These are phyloP conservation scores for Cladosporium sp. DNA, from an alignment of 2,329 filamentous ascomycete genomes.

Conservation along the genomic window DNA sequence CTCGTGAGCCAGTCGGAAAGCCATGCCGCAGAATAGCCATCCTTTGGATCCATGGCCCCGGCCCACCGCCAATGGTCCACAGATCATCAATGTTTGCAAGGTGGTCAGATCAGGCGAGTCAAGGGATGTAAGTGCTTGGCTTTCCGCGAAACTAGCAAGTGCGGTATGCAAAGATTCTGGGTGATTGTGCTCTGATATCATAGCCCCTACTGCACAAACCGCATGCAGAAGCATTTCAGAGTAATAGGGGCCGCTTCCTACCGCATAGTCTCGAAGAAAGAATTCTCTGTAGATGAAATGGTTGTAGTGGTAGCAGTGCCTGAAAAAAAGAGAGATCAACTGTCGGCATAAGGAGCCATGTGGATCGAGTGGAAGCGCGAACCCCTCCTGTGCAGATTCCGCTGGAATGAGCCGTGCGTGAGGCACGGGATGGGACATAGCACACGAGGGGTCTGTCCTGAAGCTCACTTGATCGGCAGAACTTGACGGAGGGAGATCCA, in stretches of 20 bases:
- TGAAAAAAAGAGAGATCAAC: slow-evolving; percentile 67
- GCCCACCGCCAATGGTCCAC: neutral
- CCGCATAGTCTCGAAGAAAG: neutral
- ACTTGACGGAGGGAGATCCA: neutral
- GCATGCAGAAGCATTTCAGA: neutral
- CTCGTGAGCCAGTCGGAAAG: slow-evolving; percentile 1
- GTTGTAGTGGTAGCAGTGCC: neutral
- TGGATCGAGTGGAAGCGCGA: slow-evolving; percentile 66
- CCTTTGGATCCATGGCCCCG: neutral
- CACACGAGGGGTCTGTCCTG: neutral
- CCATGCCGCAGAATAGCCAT: slow-evolving; percentile 3
- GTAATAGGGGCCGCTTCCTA: slow-evolving; percentile 1
- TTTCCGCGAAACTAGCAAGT: neutral
- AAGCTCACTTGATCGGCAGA: neutral
- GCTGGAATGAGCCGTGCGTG: neutral
- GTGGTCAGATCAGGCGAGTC: slow-evolving; percentile 1
- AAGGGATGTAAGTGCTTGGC: neutral
- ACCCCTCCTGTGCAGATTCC: neutral
- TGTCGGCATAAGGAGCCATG: slow-evolving; percentile 72
- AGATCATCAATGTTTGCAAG: neutral
- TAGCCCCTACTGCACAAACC: neutral
- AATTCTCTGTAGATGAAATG: slow-evolving; percentile 7
- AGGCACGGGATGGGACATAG: neutral
- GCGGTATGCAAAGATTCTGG: neutral
- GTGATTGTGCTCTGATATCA: neutral